Base-by-base conservation (phyloP, 257 asterid genomes). In the Solanum corneliomulleri region DNA sequence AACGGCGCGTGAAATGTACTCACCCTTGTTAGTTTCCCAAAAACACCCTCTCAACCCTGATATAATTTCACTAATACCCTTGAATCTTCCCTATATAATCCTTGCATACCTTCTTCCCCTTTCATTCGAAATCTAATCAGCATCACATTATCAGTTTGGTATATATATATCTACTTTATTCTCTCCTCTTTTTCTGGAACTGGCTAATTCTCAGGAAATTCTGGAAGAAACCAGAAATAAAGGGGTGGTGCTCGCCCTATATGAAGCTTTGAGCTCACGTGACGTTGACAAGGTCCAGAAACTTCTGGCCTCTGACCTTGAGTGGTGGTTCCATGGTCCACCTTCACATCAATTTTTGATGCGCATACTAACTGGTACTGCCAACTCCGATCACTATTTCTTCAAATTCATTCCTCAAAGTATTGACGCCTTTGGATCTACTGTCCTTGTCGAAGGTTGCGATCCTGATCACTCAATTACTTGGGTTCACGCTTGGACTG, bases 291-390 rank as follows among this genome's bases (percentile, higher is more conserved):
- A 76, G 81, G 93, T 96, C 94, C 97, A 93, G 91, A 84, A 89
- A 87, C 94, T 97, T 85, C 94, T 97, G 80, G 96, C 97, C 92
- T 72, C 98, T 37, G 99, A 97, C 87, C 97, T 97, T 89, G 99
- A 97, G 99, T 97, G 99, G 99, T 97, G 99, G 99, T 97, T 97
- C 95, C 99, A 97, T 86, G 99, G 99, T 88, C 99, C 99, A 35
- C 99, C 99, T 13, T 89, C 98, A 7, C 93, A 96, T 94, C 99
- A 97, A 92, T 96, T 91, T 92, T 94, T 96, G 95, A 97, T 96
- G 99, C 98, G 94, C 93, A 91, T 96, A 11, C 96, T 97, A 87
- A 97, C 99, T 90, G 99, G 99, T 86, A 80, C 91, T 37, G 88
- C 86, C 27, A 87, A 92, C 18, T 74, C 91, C 62, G 92, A 90